Evolutionary conservation across 768 basidiomycete species (phyloP).

Genomic region (Pholiota molesta): DNA sequence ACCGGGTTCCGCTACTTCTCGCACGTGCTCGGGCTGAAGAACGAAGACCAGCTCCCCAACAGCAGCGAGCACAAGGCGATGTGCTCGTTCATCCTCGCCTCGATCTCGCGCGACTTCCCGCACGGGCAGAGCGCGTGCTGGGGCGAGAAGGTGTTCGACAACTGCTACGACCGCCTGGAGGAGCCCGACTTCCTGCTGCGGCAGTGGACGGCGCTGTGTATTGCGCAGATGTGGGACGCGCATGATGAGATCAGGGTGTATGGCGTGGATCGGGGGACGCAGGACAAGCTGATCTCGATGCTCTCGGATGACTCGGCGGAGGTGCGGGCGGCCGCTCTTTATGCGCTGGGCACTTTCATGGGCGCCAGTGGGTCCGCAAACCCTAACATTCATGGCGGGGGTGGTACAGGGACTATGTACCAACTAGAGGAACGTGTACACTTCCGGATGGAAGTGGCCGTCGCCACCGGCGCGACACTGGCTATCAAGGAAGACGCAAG

Average conservation of each 20-base stretch:
- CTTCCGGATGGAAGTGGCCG: constrained; percentile 88
- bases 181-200: constrained; percentile 91
- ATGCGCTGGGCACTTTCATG: constrained; percentile 90
- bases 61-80: constrained; percentile 95
- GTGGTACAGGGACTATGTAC: constrained; percentile 81
- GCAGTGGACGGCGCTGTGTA: constrained; percentile 93
- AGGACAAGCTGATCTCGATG: constrained; percentile 79
- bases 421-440: constrained; percentile 79
- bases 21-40: constrained; percentile 67
- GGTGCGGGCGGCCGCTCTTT: constrained; percentile 89
- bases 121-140: constrained; percentile 87
- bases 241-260: constrained; percentile 90
- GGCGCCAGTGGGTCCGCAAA: constrained; percentile 86
- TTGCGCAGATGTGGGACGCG: constrained; percentile 93
- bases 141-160: constrained; percentile 80
- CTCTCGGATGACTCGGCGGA: constrained; percentile 90
- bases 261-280: constrained; percentile 77
- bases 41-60: constrained; percentile 83
- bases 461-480: constrained; percentile 87
- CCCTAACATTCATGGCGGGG: constrained; percentile 69
- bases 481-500: constrained; percentile 93
- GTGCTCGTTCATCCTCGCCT: constrained; percentile 95
- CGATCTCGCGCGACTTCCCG: constrained; percentile 88
- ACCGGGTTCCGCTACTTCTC: constrained; percentile 88
- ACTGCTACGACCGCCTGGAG: constrained; percentile 81